Evolutionary conservation across 495 filamentous ascomycete species (phyloP).

Genomic region (Platismatia glauca): DNA sequence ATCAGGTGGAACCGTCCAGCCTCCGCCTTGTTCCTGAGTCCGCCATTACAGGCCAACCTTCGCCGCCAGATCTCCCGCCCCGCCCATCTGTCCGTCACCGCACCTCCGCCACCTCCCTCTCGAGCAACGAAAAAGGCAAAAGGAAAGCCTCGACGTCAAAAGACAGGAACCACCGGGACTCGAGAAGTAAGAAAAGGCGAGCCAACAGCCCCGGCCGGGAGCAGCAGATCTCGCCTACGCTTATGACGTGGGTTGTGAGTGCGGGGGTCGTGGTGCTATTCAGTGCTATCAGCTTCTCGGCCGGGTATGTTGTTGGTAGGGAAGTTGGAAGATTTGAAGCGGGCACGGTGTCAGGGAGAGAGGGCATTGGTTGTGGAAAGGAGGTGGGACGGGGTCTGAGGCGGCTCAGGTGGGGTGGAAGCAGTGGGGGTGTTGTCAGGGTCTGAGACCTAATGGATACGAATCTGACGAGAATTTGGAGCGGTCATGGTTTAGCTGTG

Average conservation of each 20-base stretch:
- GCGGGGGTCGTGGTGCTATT: constrained; percentile 90
- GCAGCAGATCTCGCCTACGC: constrained; percentile 52
- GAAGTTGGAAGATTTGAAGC: constrained; percentile 69
- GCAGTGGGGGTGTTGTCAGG: constrained; percentile 19
- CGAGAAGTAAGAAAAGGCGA: constrained; percentile 47
- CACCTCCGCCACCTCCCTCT: constrained; percentile 23
- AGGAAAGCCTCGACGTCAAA: constrained; percentile 46
- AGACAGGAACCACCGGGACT: constrained; percentile 32
- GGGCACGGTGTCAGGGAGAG: constrained; percentile 32
- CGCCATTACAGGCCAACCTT: constrained; percentile 49
- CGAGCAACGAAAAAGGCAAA: constrained; percentile 36
- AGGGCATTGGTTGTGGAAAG: constrained; percentile 29
- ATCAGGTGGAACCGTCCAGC: constrained; percentile 35
- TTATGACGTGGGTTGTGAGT: constrained; percentile 85
- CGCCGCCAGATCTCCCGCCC: constrained; percentile 23
- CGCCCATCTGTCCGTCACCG: constrained; percentile 24
- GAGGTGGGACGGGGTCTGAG: constrained; percentile 30
- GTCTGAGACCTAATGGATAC: constrained; percentile 7
- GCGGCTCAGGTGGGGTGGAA: constrained; percentile 26
- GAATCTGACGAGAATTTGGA: background rate
- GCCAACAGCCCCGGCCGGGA: constrained; percentile 21
- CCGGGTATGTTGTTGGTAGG: constrained; percentile 79
- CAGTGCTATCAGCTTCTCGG: constrained; percentile 84
- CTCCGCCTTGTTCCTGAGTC: constrained; percentile 68
- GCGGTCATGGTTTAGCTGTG: background rate